These are phyloP conservation scores for Phaeotremella fagi DNA, from an alignment of 768 basidiomycete species.

Conservation along the genomic window DNA sequence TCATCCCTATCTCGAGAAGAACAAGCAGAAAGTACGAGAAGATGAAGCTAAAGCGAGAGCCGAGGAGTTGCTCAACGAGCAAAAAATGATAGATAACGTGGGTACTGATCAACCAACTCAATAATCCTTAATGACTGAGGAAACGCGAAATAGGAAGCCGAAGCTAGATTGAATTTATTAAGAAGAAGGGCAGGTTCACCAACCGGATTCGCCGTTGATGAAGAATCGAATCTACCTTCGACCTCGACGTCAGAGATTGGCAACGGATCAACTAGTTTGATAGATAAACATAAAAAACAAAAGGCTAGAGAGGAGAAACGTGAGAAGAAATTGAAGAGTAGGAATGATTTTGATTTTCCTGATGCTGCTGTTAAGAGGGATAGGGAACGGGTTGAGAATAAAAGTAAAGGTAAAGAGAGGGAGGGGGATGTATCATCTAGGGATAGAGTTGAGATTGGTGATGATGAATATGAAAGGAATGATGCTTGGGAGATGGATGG, in stretches of 20 bases:
- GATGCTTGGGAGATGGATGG: slow-evolving; percentile 27
- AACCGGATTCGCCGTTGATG: not conserved
- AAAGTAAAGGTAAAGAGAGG: slow-evolving; percentile 18
- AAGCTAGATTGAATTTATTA: slow-evolving; percentile 39
- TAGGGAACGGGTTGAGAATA: slow-evolving; percentile 13
- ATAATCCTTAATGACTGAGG: too few relatives aligned
- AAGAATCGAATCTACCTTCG: slow-evolving; percentile 34
- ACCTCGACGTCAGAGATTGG: slow-evolving; percentile 13
- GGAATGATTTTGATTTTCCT: slow-evolving; percentile 47
- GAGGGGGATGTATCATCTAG: not conserved
- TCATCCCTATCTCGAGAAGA: slow-evolving; percentile 49
- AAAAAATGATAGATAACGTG: slow-evolving; percentile 37
- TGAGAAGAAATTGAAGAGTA: slow-evolving; percentile 34
- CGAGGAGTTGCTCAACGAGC: slow-evolving; percentile 41
- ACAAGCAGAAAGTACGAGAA: slow-evolving; percentile 48
- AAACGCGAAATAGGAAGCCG: slow-evolving; percentile 38
- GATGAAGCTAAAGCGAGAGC: slow-evolving; percentile 46
- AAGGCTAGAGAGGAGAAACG: slow-evolving; percentile 38
- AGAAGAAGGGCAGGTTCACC: slow-evolving; percentile 38
- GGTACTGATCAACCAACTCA: slow-evolving; percentile 9
- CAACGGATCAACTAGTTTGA: slow-evolving; percentile 5
- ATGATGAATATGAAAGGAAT: slow-evolving; percentile 4
- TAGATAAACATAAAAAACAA: slow-evolving; percentile 28
- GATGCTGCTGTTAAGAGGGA: slow-evolving; percentile 20
- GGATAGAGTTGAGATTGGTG: slow-evolving; percentile 3